Base-by-base conservation (phyloP, 768 basidiomycete genomes). In the Collybia sordida region DNA sequence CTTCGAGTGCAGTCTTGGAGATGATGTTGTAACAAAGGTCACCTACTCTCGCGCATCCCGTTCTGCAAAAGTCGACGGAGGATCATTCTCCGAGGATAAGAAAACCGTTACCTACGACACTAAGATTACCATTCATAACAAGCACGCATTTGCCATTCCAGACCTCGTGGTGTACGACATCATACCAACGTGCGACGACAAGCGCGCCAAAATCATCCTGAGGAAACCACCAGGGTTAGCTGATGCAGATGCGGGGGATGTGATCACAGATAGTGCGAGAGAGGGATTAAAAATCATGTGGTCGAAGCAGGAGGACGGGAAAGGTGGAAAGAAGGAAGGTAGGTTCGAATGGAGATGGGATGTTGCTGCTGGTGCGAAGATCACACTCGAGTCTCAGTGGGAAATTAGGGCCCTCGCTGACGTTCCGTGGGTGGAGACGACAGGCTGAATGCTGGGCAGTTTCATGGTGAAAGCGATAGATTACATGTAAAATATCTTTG, bases 1-100 rank as follows among this genome's bases (percentile, higher is more conserved):
- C 28, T 85, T 86, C 67, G 60, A 63, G 25, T 83, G 80, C 62
- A 76, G 78, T 2, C 73, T 86, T 12, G 82, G 83, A 19, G 65
- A 67, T 49, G 77, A 79, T 55, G 51, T 72, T 4, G 68, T 69
- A 8, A 67, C 70, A 23, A 68, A 73, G 52, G 67, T 80, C 36
- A 70, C 69, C 42, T 83, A 83, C 61, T 49, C 67, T 9, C 76
- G 75, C 42, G 67, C 64, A 24, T 60, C 69, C 31, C 67, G 65
- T 37, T 2, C 35, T 9, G 9, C 35, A 7, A 68, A 68, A 55
- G 64, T 68, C 27, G 56, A 64, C 1, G 65, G 60, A 4, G 74
- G 79, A 24, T 51, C 71, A 7, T 82, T 78, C 62, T 58, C 72
- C 17, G 79, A 80, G 53, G 64, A 64, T 27, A 65, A 61, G 43